Base-by-base conservation (phyloP, 148 eudicot species). In the Rhododendron ovatum region DNA sequence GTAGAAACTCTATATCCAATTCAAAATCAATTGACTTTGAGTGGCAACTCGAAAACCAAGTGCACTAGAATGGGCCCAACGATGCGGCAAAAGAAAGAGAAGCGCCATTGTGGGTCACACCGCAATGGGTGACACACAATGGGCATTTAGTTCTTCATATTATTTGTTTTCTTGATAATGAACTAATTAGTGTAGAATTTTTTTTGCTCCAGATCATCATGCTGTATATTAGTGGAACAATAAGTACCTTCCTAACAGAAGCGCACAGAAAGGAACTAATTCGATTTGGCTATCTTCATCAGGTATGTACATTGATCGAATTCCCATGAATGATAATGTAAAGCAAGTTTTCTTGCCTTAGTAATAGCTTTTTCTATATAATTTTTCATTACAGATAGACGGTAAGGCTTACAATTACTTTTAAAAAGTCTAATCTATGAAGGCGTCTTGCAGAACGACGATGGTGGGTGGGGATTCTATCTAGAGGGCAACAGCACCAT, bases 381-480 rank as follows among this genome's bases (percentile, higher is more conserved):
- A 5, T 45, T 45, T 45, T 45, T 45, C 48, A 45, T 48, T 10
- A 48, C 9, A 10, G 0, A 10, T 2, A 48, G 53, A 2, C 39
- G 39, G 39, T 3, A 2, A 10, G 53, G 13, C 53, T 48, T 45
- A 45, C 48, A 6, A 9, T 45, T 48, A 48, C 53, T 48, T 48
- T 48, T 48, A 48, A 11, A 48, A 50, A 50, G n/a, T 20, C 24
- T 59, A 59, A 35, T 18, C 20, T 39, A 7, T 73, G 43, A 37
- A 18, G 65, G n/a, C n/a, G 17, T 50, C 2, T 0, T 37, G 43
- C 26, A 89, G 90, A 89, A 89, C 37, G 81, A 89, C 3, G 90
- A 89, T 79, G 90, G 90, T 0, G 90, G 90, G 76, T 89, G 90
- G 90, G 90, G 90, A 80, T 84, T 89, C 55, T 84, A 89, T 51